phyloP scores from a whole-genome alignment of 352 stramenopile genomes.

The Phytophthora ramorum region DNA sequence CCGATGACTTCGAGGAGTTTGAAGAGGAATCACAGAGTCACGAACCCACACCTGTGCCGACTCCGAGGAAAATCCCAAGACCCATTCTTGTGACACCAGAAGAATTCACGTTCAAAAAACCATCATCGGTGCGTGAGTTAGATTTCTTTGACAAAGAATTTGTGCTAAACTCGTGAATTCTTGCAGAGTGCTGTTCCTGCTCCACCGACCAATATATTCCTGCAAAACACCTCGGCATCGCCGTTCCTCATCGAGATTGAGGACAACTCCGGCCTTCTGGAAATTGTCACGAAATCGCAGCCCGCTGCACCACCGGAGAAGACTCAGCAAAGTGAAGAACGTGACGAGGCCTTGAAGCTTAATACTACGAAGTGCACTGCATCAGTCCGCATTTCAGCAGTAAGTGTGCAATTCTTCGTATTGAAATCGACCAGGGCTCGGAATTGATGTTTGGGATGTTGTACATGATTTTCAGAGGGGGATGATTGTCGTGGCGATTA shows the following conservation, averaged over 20 bases:
- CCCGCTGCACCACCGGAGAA: slow-evolving; percentile 8
- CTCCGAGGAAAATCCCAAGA: slow-evolving; percentile 35
- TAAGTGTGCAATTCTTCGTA: slow-evolving; percentile 24
- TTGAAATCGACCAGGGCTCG: neutral
- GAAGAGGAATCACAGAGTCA: slow-evolving; percentile 28
- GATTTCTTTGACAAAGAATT: neutral
- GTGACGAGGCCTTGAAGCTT: slow-evolving; percentile 3
- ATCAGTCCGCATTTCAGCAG: slow-evolving; percentile 64
- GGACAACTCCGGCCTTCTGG: slow-evolving; percentile 56
- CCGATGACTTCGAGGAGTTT: slow-evolving; percentile 43
- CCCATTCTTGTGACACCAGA: slow-evolving; percentile 70
- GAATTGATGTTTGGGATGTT: neutral
- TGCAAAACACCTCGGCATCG: slow-evolving; percentile 73
- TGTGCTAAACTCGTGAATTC: neutral
- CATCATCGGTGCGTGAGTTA: slow-evolving; percentile 26
- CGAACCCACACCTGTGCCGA: slow-evolving; percentile 13
- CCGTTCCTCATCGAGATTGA: slow-evolving; percentile 70
- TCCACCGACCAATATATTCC: slow-evolving; percentile 75
- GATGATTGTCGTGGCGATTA: slow-evolving; percentile 82
- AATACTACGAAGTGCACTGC: slow-evolving; percentile 15
- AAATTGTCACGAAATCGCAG: slow-evolving; percentile 62
- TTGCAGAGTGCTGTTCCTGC: slow-evolving; percentile 24
- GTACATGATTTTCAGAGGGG: slow-evolving; percentile 49
- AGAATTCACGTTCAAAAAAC: slow-evolving; percentile 70
- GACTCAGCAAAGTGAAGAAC: slow-evolving; percentile 16